phyloP scores from a whole-genome alignment of 129 eudicot genomes.

The Helianthus annuus region DNA sequence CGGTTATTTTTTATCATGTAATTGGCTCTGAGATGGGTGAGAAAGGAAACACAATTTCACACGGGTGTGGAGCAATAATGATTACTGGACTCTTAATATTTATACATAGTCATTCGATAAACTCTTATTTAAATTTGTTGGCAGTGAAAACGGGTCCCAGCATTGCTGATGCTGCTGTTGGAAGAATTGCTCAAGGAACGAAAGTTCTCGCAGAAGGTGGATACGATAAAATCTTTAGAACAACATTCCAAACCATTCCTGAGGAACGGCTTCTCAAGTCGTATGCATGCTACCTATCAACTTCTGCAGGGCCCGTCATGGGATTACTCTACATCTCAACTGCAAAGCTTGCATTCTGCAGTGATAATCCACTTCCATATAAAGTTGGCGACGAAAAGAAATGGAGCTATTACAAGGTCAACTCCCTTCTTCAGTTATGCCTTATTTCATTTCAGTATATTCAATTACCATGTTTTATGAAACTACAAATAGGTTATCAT shows the following conservation, averaged over 20 bases:
- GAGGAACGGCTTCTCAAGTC: constrained; percentile 56
- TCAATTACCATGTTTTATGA: not conserved
- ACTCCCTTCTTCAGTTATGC: not conserved
- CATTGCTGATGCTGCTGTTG: constrained; percentile 60
- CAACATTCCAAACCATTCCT: constrained; percentile 51
- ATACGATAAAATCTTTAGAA: constrained; percentile 59
- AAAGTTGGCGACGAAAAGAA: constrained; percentile 52
- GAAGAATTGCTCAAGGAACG: constrained; percentile 62
- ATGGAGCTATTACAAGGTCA: constrained; percentile 67
- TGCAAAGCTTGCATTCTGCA: constrained; percentile 63
- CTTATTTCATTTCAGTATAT: too few relatives aligned
- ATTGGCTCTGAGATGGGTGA: too few relatives aligned
- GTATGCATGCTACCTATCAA: constrained; percentile 61
- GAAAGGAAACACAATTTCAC: too few relatives aligned
- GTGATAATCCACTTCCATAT: constrained; percentile 61
- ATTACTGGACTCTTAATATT: too few relatives aligned
- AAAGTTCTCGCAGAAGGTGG: constrained; percentile 75
- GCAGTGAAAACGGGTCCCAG: constrained; percentile 68
- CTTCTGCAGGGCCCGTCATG: constrained; percentile 67
- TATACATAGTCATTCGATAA: too few relatives aligned
- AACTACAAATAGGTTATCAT: constrained; percentile 38
- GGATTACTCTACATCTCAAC: constrained; percentile 60
- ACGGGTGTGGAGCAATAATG: not conserved
- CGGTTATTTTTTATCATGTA: too few relatives aligned
- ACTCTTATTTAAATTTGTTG: too few relatives aligned